A percentile compares a stretch with the other conserved stretches of the same genome.
Evolutionary conservation across 2,329 filamentous ascomycete genomes (phyloP).

Genomic region (Verticillium tricorpus): DNA sequence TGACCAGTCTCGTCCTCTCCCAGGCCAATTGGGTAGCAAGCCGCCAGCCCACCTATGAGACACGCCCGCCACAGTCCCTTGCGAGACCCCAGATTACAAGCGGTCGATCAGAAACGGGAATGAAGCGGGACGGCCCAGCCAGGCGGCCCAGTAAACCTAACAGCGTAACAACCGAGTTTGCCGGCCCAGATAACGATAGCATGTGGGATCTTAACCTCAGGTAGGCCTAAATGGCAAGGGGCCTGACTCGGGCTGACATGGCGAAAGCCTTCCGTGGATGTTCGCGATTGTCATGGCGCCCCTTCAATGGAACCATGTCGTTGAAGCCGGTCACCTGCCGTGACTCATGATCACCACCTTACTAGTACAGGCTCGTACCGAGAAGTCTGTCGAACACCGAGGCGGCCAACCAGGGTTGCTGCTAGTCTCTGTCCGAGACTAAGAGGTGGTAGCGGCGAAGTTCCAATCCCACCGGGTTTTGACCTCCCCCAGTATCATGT

Average conservation of each 20-base stretch:
- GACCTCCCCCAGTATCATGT: not conserved
- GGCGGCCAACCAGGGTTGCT: slow-evolving; percentile 14
- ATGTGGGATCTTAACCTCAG: not conserved
- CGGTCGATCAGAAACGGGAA: not conserved
- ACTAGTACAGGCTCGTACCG: not conserved
- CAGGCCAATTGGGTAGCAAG: not conserved
- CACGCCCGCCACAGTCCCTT: not conserved
- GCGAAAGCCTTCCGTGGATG: no score
- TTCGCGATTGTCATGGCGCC: no score
- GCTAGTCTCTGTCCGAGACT: not conserved
- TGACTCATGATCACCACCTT: not conserved
- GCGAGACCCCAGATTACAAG: not conserved
- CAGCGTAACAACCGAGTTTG: not conserved
- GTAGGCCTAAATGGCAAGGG: not conserved
- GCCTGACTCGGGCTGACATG: not conserved
- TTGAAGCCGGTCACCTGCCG: not conserved
- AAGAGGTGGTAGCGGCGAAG: not conserved
- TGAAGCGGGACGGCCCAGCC: not conserved
- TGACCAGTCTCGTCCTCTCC: not conserved
- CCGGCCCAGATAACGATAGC: not conserved
- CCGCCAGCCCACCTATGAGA: not conserved
- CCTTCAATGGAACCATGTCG: not conserved
- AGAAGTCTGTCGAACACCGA: slow-evolving; percentile 19
- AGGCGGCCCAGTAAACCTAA: not conserved
- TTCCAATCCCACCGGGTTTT: not conserved